phyloP scores from a whole-genome alignment of 2,329 filamentous ascomycete genomes.

The Botrytis pseudocinerea region DNA sequence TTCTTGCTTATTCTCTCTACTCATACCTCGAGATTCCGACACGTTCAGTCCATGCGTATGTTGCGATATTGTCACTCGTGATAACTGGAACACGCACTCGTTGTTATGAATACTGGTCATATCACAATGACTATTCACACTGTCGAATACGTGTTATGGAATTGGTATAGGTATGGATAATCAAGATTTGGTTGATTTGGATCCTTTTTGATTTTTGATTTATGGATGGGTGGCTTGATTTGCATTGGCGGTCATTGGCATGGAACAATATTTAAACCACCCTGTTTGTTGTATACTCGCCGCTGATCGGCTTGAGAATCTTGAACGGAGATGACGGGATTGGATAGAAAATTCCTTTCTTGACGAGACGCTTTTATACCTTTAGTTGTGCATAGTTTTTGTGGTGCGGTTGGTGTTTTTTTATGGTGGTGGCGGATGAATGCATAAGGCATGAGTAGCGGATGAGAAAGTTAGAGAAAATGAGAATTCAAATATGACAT shows the following conservation, averaged over 20 bases:
- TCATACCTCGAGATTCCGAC: background rate
- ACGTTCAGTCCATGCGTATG: background rate
- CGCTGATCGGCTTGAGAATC: slow-evolving; percentile 23
- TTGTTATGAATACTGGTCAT: background rate
- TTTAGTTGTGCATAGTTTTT: slow-evolving; percentile 14
- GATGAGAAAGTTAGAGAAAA: background rate
- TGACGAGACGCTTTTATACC: background rate
- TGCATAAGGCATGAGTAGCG: background rate
- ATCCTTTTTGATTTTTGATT: background rate
- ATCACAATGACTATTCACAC: background rate
- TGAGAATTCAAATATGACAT: background rate
- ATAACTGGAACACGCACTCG: background rate
- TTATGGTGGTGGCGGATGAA: background rate
- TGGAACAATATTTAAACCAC: background rate
- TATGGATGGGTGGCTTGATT: slow-evolving; percentile 6
- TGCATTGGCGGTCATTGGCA: background rate
- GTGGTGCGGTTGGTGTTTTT: background rate
- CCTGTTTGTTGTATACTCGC: slow-evolving; percentile 18
- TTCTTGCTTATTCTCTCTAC: background rate
- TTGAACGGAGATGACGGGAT: background rate
- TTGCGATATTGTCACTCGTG: background rate
- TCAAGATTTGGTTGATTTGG: slow-evolving; percentile 2
- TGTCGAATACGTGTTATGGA: background rate
- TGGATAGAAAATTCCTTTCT: background rate
- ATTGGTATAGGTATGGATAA: background rate